phyloP scores from a whole-genome alignment of 2,329 filamentous ascomycete genomes.

The Karstenula rhodostoma region DNA sequence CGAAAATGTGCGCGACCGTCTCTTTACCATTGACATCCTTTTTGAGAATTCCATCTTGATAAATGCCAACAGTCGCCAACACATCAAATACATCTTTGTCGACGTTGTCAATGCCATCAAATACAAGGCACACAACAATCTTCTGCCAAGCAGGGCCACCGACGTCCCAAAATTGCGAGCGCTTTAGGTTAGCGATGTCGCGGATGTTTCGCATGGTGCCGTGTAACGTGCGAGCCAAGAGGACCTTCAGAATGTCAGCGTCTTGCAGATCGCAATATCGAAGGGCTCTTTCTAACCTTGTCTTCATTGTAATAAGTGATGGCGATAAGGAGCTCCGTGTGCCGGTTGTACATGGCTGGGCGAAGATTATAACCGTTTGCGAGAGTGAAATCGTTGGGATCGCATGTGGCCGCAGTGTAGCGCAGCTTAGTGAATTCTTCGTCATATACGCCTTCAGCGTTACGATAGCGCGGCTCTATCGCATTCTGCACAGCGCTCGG shows the following conservation, averaged over 20 bases:
- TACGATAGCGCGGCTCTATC: constrained; percentile 85
- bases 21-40: constrained; percentile 95
- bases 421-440: constrained; percentile 72
- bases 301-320: constrained; percentile 99
- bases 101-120: constrained; percentile 94
- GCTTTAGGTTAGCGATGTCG: constrained; percentile 96
- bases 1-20: constrained; percentile 93
- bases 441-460: constrained; percentile 80
- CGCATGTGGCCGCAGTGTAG: constrained; percentile 90
- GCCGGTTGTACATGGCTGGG: constrained; percentile 95
- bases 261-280: constrained; percentile 55
- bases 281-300: constrained; percentile 64
- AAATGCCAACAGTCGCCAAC: constrained; percentile 88
- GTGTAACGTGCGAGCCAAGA: constrained; percentile 87
- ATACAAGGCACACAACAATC: constrained; percentile 93
- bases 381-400: constrained; percentile 94
- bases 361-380: constrained; percentile 98
- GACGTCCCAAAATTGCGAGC: constrained; percentile 98
- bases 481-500: constrained; percentile 95
- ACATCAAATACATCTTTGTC: constrained; percentile 93
- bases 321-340: constrained; percentile 94
- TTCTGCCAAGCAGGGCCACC: constrained; percentile 98
- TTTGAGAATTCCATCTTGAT: constrained; percentile 97
- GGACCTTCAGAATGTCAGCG: constrained; percentile 96
- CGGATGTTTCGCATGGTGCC: constrained; percentile 98